Percentiles rank a stretch among this genome's conserved stretches.
Evolutionary conservation across 2,329 filamentous ascomycete genomes (phyloP).

Genomic region (Chrysoporthe puriensis): DNA sequence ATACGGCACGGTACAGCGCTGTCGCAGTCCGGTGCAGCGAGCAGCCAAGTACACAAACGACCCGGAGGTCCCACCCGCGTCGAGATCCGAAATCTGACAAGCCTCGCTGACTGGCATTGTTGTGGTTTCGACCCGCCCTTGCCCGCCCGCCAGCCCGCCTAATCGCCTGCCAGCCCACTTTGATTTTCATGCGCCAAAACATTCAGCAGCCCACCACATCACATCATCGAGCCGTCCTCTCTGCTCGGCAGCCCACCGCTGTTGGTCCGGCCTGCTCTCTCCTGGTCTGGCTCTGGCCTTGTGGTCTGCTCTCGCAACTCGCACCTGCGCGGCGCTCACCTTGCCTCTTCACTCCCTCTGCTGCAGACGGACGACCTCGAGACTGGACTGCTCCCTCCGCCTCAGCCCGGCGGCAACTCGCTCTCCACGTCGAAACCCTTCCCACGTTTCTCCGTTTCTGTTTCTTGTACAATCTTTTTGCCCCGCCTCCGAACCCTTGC

Average conservation of each 20-base stretch:
- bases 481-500: constrained; percentile 7
- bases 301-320: background rate
- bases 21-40: too few species aligned
- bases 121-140: constrained; percentile 9
- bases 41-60: too few species aligned
- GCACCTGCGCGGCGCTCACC: background rate
- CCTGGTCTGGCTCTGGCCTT: background rate
- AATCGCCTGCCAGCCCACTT: constrained; percentile 20
- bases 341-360: background rate
- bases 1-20: background rate
- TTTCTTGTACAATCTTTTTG: constrained; percentile 28
- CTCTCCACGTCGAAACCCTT: constrained; percentile 4
- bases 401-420: constrained; percentile 13
- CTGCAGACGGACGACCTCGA: background rate
- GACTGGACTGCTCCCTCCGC: background rate
- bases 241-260: constrained; percentile 7
- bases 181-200: constrained; percentile 20
- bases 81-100: constrained; percentile 29
- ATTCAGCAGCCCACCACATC: constrained; percentile 18
- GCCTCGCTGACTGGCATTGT: constrained; percentile 8
- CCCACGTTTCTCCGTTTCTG: constrained; percentile 9
- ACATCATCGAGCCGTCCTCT: constrained; percentile 21
- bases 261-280: too few species aligned
- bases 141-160: constrained; percentile 11
- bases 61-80: constrained; percentile 14